These are phyloP conservation scores for Tricholoma bakamatsutake DNA, from an alignment of 768 basidiomycete genomes.

Conservation along the genomic window DNA sequence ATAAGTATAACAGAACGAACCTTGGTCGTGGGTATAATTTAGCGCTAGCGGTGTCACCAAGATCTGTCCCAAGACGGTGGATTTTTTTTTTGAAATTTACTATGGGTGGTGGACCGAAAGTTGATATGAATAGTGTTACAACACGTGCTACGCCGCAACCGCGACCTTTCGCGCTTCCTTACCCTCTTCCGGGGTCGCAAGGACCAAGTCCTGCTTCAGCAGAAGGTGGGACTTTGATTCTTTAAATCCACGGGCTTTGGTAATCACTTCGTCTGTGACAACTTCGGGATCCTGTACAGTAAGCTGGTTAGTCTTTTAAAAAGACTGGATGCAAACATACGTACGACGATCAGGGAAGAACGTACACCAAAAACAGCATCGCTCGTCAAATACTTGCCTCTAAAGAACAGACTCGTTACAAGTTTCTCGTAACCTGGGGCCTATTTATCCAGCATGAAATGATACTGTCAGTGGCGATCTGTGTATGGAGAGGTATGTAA, in stretches of 20 bases:
- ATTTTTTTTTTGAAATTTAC: not conserved
- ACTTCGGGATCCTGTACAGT: conserved; percentile 41
- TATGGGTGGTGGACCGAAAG: not conserved
- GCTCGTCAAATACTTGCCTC: conserved; percentile 63
- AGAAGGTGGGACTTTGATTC: conserved; percentile 33
- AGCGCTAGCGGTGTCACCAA: too few relatives aligned
- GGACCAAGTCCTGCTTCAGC: conserved; percentile 35
- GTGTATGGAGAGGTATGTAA: not conserved
- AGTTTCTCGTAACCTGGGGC: conserved; percentile 72
- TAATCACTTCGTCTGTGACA: conserved; percentile 47
- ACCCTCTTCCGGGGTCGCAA: conserved; percentile 36
- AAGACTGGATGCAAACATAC: conserved; percentile 16
- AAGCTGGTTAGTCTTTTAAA: not conserved
- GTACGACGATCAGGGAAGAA: conserved; percentile 67
- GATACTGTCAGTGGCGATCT: not conserved
- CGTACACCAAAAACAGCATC: conserved; percentile 85
- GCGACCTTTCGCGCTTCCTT: conserved; percentile 23
- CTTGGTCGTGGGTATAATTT: too few relatives aligned
- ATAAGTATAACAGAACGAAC: too few relatives aligned
- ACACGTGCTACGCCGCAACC: not conserved
- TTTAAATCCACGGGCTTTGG: conserved; percentile 49
- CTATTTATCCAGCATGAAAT: conserved; percentile 34
- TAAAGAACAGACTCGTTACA: conserved; percentile 68
- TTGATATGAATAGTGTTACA: not conserved
- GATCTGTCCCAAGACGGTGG: too few relatives aligned